Base-by-base conservation (phyloP, 345 rosid species). In the Dimocarpus longan region DNA sequence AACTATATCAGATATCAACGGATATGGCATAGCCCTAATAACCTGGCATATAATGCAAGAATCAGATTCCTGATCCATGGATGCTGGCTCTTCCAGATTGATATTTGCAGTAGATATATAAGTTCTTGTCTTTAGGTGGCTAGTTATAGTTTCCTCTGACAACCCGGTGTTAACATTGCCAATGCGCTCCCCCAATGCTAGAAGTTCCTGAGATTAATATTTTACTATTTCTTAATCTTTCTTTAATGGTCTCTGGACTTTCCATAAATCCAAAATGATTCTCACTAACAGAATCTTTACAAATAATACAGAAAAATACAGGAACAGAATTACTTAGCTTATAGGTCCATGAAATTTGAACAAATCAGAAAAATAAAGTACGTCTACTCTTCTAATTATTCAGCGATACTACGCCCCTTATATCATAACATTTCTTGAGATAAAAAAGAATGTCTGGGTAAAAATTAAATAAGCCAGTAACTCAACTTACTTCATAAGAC, bases 21-120 rank as follows among this genome's bases (percentile, higher is more conserved):
- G 5, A n/a, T 32, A 71, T 74, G 78, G 6, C 43, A 18, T 1
- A 37, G 64, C 67, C 71, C 52, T 74, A 22, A 50, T 71, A 87
- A 95, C 98, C 97, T 91, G 97, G 84, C 98, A 95, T 86, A 95
- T 93, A 15, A 86, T 90, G 87, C 98, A 95, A 81, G 89, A 89
- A 77, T 89, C 89, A 63, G 86, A 52, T 84, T 90, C 95, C 72
- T 79, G 80, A 79, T 93, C 92, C 24, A 78, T 71, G 22, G 87
- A 82, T 67, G 93, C 83, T 43, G 75, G 80, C 83, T 91, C 93
- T 86, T 91, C 91, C 83, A 87, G 76, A 82, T 91, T 91, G 81
- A 89, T 88, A 62, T 74, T 73, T 46, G 70, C 26, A 50, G 84
- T 77, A 50, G 79, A 78, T 75, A 82, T 21, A 79, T 80, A 88